A percentile compares a stretch with the other conserved stretches of the same genome.
phyloP scores from a whole-genome alignment of 2,329 filamentous ascomycete species.

The Diaporthe eres region DNA sequence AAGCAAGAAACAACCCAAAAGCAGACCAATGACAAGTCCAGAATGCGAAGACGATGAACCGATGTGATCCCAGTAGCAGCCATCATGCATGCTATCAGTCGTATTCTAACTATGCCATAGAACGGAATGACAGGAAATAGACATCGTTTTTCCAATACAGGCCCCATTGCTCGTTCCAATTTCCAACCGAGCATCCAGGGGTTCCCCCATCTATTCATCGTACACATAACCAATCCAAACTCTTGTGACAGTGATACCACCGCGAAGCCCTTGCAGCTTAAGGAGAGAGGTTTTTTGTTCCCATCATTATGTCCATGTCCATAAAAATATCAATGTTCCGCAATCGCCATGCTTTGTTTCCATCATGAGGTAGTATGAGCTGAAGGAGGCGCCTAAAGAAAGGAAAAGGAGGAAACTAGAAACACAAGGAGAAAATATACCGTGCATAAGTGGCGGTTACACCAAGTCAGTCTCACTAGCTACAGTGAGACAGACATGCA shows the following conservation, averaged over 20 bases:
- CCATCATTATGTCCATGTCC: slow-evolving; percentile 7
- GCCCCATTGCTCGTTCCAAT: background rate
- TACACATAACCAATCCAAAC: background rate
- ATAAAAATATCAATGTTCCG: slow-evolving; percentile 1
- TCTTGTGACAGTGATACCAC: background rate
- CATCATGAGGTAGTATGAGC: slow-evolving; percentile 9
- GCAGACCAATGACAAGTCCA: background rate
- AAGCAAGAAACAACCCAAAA: background rate
- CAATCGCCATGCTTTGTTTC: slow-evolving; percentile 30
- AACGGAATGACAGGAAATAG: background rate
- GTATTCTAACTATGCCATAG: background rate
- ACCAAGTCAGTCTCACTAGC: slow-evolving; percentile 2
- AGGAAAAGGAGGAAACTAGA: background rate
- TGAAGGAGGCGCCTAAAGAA: background rate
- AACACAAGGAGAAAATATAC: background rate
- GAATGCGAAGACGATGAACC: background rate
- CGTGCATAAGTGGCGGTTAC: slow-evolving; percentile 1
- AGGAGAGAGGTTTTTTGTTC: background rate
- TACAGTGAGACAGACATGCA: slow-evolving; percentile 8
- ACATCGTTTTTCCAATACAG: background rate
- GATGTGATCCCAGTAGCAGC: background rate
- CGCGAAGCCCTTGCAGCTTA: background rate
- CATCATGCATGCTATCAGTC: background rate
- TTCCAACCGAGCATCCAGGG: background rate
- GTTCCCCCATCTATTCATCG: background rate